Base-by-base conservation (phyloP, 352 stramenopile species). In the Phytophthora gonapodyides region DNA sequence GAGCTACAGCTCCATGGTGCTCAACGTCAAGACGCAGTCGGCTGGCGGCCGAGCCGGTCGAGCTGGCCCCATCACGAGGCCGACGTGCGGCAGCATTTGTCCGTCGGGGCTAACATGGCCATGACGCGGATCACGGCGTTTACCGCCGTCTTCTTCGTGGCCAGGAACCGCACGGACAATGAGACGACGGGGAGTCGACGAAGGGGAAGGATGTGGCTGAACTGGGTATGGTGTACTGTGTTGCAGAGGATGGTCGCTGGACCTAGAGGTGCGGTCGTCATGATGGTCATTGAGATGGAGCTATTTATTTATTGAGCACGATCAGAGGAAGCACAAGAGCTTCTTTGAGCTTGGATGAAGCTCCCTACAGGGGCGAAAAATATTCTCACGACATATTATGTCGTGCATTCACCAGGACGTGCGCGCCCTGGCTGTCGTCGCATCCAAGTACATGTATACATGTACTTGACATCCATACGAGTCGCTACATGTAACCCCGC, bases 251-350 rank as follows among this genome's bases (percentile, higher is more conserved):
- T 91, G 27, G 70, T 96, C 17, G 53, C 76, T 19, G 87, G 87
- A 1, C 69, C 94, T 7, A 75, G 67, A 35, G 84, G 79, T 21
- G 83, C 87, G 10, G 88, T 96, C 64, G 75, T 52, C 48, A 96
- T 96, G 87, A 94, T 93, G 84, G 61, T 96, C 31, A 78, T 96
- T 42, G 87, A 96, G 61, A 96, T 96, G 87, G 70, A 93, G 38
- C 69, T 96, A 41, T 96, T 87, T 65, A 96, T 96, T 65, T n/a
- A 69, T 93, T 27, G 80, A 91, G 61, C 57, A 70, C 7, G 37
- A 82, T 24, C 71, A 80, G 44, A 69, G 54, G 60, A 80, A 78
- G 34, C 66, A 62, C 13, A 65, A 69, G 13, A 61, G 56, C 36
- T 61, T 73, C 15, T 87, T 87, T 49, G 68, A 71, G 41, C n/a